Percentiles rank a stretch among this genome's conserved stretches.
These are phyloP conservation scores for Oehlia diaphana DNA, from an alignment of 192 early-diverging fungal species.

Conservation along the genomic window DNA sequence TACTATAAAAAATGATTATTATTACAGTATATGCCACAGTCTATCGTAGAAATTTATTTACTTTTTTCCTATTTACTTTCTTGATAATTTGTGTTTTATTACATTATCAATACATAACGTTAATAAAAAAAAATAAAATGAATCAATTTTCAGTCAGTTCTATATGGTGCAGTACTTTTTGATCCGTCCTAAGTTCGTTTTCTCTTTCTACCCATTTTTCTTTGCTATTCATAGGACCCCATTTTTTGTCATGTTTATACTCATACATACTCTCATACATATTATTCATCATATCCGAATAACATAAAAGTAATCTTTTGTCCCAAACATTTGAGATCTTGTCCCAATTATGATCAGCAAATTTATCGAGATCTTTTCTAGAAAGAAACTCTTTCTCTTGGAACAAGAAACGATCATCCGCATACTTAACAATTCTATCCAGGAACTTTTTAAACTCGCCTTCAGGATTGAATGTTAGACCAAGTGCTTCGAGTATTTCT, in stretches of 20 bases:
- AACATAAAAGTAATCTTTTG: constrained; percentile 2
- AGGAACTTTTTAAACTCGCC: background rate
- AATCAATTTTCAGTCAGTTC: too few species aligned
- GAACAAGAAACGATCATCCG: background rate
- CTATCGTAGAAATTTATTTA: too few species aligned
- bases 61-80: too few species aligned
- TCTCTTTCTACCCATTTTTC: constrained; percentile 6
- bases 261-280: background rate
- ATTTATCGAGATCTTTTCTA: background rate
- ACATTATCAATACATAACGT: too few species aligned
- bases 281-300: background rate
- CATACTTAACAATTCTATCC: background rate
- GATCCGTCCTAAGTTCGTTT: background rate
- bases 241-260: background rate
- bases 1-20: too few species aligned
- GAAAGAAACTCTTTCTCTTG: background rate
- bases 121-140: too few species aligned
- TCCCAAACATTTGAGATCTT: background rate
- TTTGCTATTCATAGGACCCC: constrained; percentile 1
- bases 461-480: background rate
- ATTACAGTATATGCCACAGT: too few species aligned
- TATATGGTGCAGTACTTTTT: too few species aligned
- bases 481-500: background rate
- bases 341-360: background rate
- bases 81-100: too few species aligned